A percentile compares a stretch with the other conserved stretches of the same genome.
phyloP scores from a whole-genome alignment of 106 monocot genomes.

The Allium cepa region DNA sequence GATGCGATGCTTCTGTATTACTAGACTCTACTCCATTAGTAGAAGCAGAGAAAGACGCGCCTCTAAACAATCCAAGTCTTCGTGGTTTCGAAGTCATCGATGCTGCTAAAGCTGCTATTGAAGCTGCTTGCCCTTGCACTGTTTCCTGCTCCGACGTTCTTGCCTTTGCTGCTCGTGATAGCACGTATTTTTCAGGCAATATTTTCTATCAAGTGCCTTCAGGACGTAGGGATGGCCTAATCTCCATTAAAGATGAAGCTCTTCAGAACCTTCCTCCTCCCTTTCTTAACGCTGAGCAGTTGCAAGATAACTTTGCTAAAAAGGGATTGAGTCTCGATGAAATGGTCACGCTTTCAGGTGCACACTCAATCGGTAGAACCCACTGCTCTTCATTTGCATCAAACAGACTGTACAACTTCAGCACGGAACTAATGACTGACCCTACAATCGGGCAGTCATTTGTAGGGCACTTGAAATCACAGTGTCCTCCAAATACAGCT shows the following conservation, averaged over 20 bases:
- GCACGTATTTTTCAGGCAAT: constrained; percentile 15
- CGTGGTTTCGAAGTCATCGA: constrained; percentile 51
- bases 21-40: constrained; percentile 20
- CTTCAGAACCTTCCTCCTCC: constrained; percentile 22
- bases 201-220: constrained; percentile 30
- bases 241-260: constrained; percentile 18
- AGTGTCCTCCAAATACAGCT: constrained; percentile 6
- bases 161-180: constrained; percentile 48
- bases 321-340: constrained; percentile 34
- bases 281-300: constrained; percentile 7
- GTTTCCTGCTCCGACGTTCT: constrained; percentile 53
- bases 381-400: constrained; percentile 34
- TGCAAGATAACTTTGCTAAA: constrained; percentile 19
- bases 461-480: constrained; percentile 12
- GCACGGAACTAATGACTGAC: constrained; percentile 1
- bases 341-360: constrained; percentile 42
- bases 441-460: constrained; percentile 14
- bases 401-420: constrained; percentile 31
- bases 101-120: constrained; percentile 28
- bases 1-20: constrained; percentile 45
- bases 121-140: constrained; percentile 22
- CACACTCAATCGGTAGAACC: constrained; percentile 38
- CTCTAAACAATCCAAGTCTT: constrained; percentile 39
- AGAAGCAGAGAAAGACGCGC: constrained; percentile 29
- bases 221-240: constrained; percentile 33